These are phyloP conservation scores for Penicillium capsulatum DNA, from an alignment of 2,329 filamentous ascomycete species.

Conservation along the genomic window DNA sequence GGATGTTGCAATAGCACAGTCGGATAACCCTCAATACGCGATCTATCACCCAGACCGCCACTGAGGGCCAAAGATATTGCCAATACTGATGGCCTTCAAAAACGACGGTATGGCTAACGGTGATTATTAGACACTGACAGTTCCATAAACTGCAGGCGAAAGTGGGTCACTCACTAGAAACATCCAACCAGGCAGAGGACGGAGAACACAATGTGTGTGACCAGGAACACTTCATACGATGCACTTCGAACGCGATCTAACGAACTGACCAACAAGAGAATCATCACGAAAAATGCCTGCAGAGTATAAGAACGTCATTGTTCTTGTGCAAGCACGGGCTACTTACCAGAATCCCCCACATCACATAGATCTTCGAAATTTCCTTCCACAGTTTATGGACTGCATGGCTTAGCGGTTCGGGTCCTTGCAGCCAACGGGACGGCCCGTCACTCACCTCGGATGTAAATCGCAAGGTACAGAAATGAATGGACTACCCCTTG, in stretches of 20 bases:
- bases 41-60: slow-evolving; percentile 49
- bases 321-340: background rate
- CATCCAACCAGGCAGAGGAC: slow-evolving; percentile 43
- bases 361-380: slow-evolving; percentile 26
- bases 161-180: slow-evolving; percentile 43
- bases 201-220: slow-evolving; percentile 39
- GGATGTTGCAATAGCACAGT: slow-evolving; percentile 43
- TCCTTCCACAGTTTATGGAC: slow-evolving; percentile 26
- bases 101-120: slow-evolving; percentile 47
- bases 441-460: slow-evolving; percentile 18
- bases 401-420: slow-evolving; percentile 7
- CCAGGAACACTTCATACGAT: slow-evolving; percentile 43
- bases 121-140: background rate
- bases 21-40: slow-evolving; percentile 44
- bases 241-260: slow-evolving; percentile 44
- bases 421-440: background rate
- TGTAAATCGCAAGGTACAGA: slow-evolving; percentile 49
- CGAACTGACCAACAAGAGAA: slow-evolving; percentile 43
- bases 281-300: slow-evolving; percentile 39
- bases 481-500: slow-evolving; percentile 62
- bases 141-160: background rate
- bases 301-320: background rate
- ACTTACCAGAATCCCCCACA: slow-evolving; percentile 32
- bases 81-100: slow-evolving; percentile 48
- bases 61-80: slow-evolving; percentile 49